A percentile compares a stretch with the other conserved stretches of the same genome.
These are phyloP conservation scores for Chaetothyriales sp. DNA, from an alignment of 2,329 filamentous ascomycete species.

Conservation along the genomic window DNA sequence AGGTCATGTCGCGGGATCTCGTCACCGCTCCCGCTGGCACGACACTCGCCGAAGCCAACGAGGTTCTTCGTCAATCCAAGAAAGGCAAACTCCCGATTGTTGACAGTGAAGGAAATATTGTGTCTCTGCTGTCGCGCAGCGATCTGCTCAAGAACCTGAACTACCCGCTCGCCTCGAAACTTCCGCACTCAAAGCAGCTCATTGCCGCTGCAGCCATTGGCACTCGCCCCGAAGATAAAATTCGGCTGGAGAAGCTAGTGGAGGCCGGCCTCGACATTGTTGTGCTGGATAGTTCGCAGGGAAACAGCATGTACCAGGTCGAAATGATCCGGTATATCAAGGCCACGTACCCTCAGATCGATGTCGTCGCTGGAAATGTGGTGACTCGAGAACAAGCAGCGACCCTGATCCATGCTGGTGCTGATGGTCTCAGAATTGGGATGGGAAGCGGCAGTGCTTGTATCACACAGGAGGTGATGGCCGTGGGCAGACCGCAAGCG, in stretches of 20 bases:
- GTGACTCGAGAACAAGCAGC: constrained; percentile 96
- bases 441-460: constrained; percentile 98
- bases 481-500: constrained; percentile 89
- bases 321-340: constrained; percentile 98
- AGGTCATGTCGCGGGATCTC: constrained; percentile 91
- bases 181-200: constrained; percentile 92
- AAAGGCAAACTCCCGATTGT: constrained; percentile 96
- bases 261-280: constrained; percentile 93
- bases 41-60: constrained; percentile 75
- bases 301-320: constrained; percentile 96
- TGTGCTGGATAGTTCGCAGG: constrained; percentile 88
- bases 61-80: constrained; percentile 84
- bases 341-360: constrained; percentile 64
- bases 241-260: constrained; percentile 68
- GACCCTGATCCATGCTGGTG: constrained; percentile 76
- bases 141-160: constrained; percentile 98
- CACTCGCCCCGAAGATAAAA: constrained; percentile 84
- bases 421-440: constrained; percentile 90
- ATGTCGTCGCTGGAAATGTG: constrained; percentile 97
- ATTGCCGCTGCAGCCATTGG: constrained; percentile 91
- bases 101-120: constrained; percentile 65
- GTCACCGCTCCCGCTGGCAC: constrained; percentile 75
- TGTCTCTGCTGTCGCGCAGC: constrained; percentile 84
- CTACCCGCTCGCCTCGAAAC: constrained; percentile 91
- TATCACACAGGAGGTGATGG: constrained; percentile 99